Evolutionary conservation across 129 eudicot genomes (phyloP), one percentile per base, ranked within the genome.

Genomic region (Pseudognaphalium luteoalbum): DNA sequence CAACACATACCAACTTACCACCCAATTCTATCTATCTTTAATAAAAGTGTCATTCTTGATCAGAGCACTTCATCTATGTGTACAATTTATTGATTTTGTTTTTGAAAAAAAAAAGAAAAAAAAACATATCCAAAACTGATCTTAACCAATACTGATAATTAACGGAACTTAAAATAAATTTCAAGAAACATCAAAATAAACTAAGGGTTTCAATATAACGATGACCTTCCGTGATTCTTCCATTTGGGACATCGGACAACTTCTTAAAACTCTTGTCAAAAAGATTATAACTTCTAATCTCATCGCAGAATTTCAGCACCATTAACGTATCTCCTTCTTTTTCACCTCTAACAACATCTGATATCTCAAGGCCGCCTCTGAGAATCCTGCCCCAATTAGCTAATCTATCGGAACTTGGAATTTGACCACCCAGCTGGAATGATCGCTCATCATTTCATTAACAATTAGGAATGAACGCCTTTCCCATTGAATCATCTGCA

Each of bases 391-490:
- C n/a, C n/a, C n/a, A n/a, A n/a, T n/a, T n/a, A 42, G 4, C 51
- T 44, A 0, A 10, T 44, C 52, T 10, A 44, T 44, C 52, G 0
- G 0, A 44, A 79, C 73, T n/a, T n/a, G 73, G 33, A 71, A 79
- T 67, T 72, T 78, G 52, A 41, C 22, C 20, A 33, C 51, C 82
- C 72, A 77, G 7, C 75, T 44, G 1, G 71, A 77, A 58, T 71
- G 71, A 32, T 82, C 77, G 15, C 35, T 81, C 63, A 50, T 32
- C 77, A 81, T 75, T 66, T 75, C 85, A 64, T 69, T 75, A 20
- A 81, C 80, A 1, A 20, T 33, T n/a, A 81, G 22, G 37, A 15
- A 51, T 58, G 14, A 70, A 12, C 0, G 7, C 6, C 17, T 50
- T 32, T 28, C 33, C 63, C 16, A 0, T 1, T 3, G 4, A 42